phyloP scores from a whole-genome alignment of 306 rosid genomes.

The Pyrus pyrifolia region DNA sequence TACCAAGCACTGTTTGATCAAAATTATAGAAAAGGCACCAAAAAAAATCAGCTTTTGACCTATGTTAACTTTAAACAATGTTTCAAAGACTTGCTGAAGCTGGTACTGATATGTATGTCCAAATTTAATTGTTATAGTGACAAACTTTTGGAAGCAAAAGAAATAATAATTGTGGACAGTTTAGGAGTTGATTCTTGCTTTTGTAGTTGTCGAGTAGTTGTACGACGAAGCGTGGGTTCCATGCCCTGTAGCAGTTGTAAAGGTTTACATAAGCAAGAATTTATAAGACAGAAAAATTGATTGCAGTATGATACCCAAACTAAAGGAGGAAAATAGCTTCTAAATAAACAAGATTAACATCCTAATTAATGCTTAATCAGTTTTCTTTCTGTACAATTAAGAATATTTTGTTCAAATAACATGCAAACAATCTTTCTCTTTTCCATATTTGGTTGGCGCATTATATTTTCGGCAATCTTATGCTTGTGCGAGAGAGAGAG shows the following conservation, averaged over 20 bases:
- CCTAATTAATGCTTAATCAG: no score
- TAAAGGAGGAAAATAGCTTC: no score
- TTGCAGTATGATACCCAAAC: no score
- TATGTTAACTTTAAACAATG: neutral
- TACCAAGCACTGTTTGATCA: constrained; percentile 49
- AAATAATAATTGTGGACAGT: neutral
- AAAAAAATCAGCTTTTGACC: neutral
- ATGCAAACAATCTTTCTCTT: no score
- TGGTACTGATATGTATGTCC: neutral
- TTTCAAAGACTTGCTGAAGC: neutral
- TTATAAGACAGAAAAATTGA: no score
- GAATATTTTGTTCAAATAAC: no score
- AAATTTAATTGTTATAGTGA: neutral
- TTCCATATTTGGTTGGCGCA: no score
- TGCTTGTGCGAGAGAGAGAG: no score
- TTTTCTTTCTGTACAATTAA: no score
- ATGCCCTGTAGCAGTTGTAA: constrained; percentile 35
- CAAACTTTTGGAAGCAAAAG: neutral
- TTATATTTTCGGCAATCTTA: no score
- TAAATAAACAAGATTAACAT: no score
- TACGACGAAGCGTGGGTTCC: constrained; percentile 21
- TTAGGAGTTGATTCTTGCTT: constrained; percentile 48
- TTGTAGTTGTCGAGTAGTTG: constrained; percentile 33
- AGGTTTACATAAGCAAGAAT: neutral
- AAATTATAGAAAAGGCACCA: neutral